phyloP scores from a whole-genome alignment of 2,329 filamentous ascomycete genomes.

The Pyrenochaeta sp. region DNA sequence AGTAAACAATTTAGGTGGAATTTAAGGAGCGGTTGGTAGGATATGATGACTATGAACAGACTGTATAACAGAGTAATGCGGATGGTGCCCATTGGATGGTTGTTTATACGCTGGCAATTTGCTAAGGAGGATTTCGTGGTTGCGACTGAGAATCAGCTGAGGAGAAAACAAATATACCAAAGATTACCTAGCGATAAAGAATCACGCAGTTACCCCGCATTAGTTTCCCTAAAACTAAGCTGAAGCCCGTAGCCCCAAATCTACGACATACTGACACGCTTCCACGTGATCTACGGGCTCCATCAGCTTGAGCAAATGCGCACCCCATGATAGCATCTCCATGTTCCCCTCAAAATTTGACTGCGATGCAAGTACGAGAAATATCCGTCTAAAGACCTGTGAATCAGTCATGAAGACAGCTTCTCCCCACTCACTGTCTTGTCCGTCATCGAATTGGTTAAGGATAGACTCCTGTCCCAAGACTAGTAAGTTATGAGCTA shows the following conservation, averaged over 20 bases:
- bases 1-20: too few species aligned
- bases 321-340: neutral
- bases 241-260: neutral
- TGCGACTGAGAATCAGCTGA: too few species aligned
- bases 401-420: neutral
- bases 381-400: conserved; percentile 1
- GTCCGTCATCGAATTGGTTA: neutral
- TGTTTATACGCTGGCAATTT: neutral
- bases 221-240: neutral
- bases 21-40: too few species aligned
- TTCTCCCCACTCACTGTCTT: neutral
- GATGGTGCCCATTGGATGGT: neutral
- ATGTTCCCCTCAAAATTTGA: neutral
- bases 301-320: neutral
- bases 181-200: neutral
- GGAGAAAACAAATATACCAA: neutral
- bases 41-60: too few species aligned
- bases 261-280: neutral
- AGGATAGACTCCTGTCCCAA: neutral
- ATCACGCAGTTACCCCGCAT: too few species aligned
- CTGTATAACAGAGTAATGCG: neutral
- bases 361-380: neutral
- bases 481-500: neutral
- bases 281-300: neutral
- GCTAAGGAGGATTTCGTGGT: too few species aligned